A percentile compares a stretch with the other conserved stretches of the same genome.
Conservation (phyloP, 2,329 filamentous ascomycete genomes). For the Magnaporthiopsis poae region DNA sequence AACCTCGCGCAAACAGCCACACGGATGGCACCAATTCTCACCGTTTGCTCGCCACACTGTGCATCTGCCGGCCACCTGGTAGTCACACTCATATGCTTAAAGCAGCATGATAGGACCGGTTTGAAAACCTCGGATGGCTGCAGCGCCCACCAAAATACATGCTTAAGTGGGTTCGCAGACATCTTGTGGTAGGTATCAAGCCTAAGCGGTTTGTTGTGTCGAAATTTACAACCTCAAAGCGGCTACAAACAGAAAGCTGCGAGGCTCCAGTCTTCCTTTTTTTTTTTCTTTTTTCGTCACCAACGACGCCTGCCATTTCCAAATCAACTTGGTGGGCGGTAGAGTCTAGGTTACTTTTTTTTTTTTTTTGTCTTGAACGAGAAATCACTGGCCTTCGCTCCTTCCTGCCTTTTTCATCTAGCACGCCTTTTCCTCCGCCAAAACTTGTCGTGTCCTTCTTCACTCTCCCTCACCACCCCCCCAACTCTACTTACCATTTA, state of each 20-base stretch:
- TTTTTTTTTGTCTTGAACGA: neutral
- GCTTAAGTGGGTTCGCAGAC: no score
- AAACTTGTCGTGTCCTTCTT: neutral
- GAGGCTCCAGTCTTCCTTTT: no score
- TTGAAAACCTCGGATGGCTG: neutral
- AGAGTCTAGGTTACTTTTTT: no score
- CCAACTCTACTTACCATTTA: neutral
- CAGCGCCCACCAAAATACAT: neutral
- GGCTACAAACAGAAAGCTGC: no score
- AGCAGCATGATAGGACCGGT: no score
- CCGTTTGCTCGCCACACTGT: neutral
- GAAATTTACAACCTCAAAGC: no score
- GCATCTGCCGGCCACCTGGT: neutral
- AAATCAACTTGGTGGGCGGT: no score
- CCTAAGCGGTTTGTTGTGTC: no score
- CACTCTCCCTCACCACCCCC: neutral
- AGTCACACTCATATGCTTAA: neutral
- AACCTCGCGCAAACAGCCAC: neutral
- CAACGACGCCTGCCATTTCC: no score
- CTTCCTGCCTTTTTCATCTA: neutral
- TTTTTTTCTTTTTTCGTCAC: no score
- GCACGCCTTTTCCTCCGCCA: neutral
- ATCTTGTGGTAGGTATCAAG: no score
- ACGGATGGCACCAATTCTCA: neutral
- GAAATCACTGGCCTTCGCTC: neutral